Base-by-base conservation (phyloP, 768 basidiomycete genomes). In the Boletus sp. region DNA sequence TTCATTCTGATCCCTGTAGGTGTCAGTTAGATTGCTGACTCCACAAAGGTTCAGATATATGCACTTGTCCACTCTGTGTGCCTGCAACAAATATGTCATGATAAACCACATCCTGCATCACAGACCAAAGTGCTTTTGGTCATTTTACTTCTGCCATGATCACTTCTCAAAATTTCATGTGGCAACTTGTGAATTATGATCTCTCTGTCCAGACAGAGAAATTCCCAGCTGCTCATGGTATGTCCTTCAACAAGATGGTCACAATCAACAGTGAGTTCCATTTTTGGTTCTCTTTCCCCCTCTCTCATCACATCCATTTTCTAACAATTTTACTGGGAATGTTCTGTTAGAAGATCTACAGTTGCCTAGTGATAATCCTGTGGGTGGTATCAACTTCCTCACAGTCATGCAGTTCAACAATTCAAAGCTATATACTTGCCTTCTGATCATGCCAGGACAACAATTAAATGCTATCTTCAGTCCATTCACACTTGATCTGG, bases 401-500 rank as follows among this genome's bases (percentile, higher is more conserved):
- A 78, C 85, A 17, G 73, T 79, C 15, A 88, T 81, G 1, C 64
- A 73, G 39, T 65, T 89, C 46, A 75, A 63, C 33, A 88, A 88
- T 62, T 72, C 78, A 23, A 87, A 85, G 84, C 81, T 52, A n/a
- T n/a, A n/a, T n/a, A 23, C 47, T 56, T 40, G 46, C 3, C 27
- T 33, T 41, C 25, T 9, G 39, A 21, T 38, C 7, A 8, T 23
- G 7, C n/a, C 4, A 27, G 17, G 27, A 51, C 33, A 42, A 40
- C 21, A 14, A 23, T 53, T 60, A 21, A 66, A 44, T 0, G 1
- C 1, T 29, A 34, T 39, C 15, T 25, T 13, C 40, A 87, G 84
- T 60, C 85, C 87, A 0, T 89, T 90, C 66, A 71, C 79, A n/a
- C 75, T 90, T 53, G 74, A 81, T 61, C 76, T 90, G 38, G 88